Percentiles rank a stretch among this genome's conserved stretches.
Evolutionary conservation across 179 eudicot genomes (phyloP).

Genomic region (Beta macrorhiza): DNA sequence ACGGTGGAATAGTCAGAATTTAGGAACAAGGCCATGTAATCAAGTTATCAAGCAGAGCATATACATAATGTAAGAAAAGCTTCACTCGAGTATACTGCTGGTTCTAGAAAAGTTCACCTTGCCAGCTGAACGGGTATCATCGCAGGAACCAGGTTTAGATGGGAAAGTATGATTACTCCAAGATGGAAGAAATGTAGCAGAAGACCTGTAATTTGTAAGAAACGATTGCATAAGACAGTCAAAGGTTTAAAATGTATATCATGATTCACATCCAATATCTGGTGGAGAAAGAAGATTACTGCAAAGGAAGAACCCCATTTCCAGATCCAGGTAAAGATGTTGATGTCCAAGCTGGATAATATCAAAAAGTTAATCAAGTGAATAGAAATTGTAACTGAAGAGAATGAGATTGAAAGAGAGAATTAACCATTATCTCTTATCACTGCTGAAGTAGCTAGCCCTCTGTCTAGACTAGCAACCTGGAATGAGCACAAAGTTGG

Average conservation of each 20-base stretch:
- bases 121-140: conserved; percentile 5
- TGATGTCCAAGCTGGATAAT: conserved; percentile 17
- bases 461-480: conserved; percentile 16
- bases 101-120: conserved; percentile 23
- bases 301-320: conserved; percentile 20
- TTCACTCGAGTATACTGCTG: not conserved
- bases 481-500: conserved; percentile 6
- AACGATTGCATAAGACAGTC: not conserved
- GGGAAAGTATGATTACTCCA: conserved; percentile 22
- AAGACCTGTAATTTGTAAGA: conserved; percentile 33
- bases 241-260: not conserved
- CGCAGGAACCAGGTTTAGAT: conserved; percentile 14
- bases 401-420: not conserved
- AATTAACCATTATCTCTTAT: conserved; percentile 23
- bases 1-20: not conserved
- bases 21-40: not conserved
- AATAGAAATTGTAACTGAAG: not conserved
- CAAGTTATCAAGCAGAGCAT: conserved; percentile 4
- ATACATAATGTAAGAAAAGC: not conserved
- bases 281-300: conserved; percentile 27
- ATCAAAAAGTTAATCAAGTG: not conserved
- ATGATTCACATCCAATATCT: conserved; percentile 1
- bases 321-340: conserved; percentile 21
- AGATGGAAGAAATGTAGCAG: conserved; percentile 28
- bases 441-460: conserved; percentile 11